Evolutionary conservation across 2,329 filamentous ascomycete species (phyloP), one percentile per base, ranked within the genome.

Genomic region (Fusarium subglutinans): DNA sequence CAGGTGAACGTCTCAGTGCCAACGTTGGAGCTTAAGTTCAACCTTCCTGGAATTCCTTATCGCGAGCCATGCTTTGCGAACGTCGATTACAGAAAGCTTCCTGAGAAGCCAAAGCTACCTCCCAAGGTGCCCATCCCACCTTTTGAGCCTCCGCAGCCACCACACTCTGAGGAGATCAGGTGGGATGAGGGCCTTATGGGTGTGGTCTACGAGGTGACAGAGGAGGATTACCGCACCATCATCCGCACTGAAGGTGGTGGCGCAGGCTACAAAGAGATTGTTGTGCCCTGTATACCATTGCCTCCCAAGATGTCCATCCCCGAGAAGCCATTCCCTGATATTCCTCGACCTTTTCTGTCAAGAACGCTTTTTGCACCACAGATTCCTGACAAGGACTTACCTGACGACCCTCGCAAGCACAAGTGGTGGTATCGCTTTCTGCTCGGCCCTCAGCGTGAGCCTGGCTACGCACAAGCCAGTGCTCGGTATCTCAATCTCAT

Each of bases 131-230:
- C 77, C 12, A 69, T 78, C 30, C 77, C 76, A 9, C 62, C 75
- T 20, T 73, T 77, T 45, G 62, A 77, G 17, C 76, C 76, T 33
- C 77, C 74, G n/a, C 66, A 72, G 20, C 76, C 76, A 56, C 77
- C 76, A 35, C 63, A 71, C 26, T 63, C 74, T 2, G 72, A 76
- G 26, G 38, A 64, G 22, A 70, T 74, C 13, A 68, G 76, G 38
- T 97, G 94, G 95, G 85, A 90, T 72, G 95, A 95, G 78, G 94
- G 94, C 9, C 88, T 99, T 5, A 90, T 98, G 45, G 96, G 96
- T 30, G 94, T 98, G 22, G 96, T 98, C 8, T 99, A 99, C 84
- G 95, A 98, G 84, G 94, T 98, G 37, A 98, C 95, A 2, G 85
- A 88, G 24, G 82, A 88, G 48, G 96, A 99, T 84, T 99, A 94